Conservation (phyloP, 2,329 filamentous ascomycete genomes). For the Stemphylium lycopersici region DNA sequence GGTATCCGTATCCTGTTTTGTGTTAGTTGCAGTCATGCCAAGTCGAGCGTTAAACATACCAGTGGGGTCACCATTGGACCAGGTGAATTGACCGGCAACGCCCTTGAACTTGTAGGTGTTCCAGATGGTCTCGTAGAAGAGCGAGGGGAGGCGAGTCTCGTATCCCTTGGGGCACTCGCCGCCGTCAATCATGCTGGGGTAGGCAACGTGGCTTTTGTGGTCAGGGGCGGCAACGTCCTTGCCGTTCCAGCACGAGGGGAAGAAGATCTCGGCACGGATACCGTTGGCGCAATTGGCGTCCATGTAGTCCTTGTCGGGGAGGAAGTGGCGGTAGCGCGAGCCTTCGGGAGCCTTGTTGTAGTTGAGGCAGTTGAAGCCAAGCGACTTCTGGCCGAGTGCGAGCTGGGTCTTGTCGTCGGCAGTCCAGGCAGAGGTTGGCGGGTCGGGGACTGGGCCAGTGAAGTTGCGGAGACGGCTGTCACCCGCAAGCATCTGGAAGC, state of each 20-base stretch:
- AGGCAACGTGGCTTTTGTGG: conserved; percentile 70
- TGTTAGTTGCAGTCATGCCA: conserved; percentile 17
- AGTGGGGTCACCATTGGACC: conserved; percentile 74
- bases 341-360: conserved; percentile 70
- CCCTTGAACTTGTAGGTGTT: conserved; percentile 59
- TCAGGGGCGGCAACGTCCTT: conserved; percentile 61
- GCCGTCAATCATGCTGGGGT: conserved; percentile 60
- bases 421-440: conserved; percentile 74
- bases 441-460: conserved; percentile 64
- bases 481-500: conserved; percentile 74
- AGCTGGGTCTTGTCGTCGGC: conserved; percentile 69
- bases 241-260: conserved; percentile 79
- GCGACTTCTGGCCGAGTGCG: conserved; percentile 75
- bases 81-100: conserved; percentile 65
- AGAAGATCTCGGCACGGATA: conserved; percentile 73
- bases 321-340: conserved; percentile 78
- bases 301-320: conserved; percentile 80
- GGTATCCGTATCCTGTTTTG: conserved; percentile 67
- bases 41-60: conserved; percentile 58
- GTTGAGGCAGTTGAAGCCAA: conserved; percentile 96
- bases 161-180: conserved; percentile 62
- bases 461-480: conserved; percentile 64
- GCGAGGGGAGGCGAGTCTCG: conserved; percentile 61
- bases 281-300: conserved; percentile 84
- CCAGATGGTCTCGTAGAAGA: conserved; percentile 67